Conservation (phyloP, 139 green algal species). For the Asterochloris sp. region DNA sequence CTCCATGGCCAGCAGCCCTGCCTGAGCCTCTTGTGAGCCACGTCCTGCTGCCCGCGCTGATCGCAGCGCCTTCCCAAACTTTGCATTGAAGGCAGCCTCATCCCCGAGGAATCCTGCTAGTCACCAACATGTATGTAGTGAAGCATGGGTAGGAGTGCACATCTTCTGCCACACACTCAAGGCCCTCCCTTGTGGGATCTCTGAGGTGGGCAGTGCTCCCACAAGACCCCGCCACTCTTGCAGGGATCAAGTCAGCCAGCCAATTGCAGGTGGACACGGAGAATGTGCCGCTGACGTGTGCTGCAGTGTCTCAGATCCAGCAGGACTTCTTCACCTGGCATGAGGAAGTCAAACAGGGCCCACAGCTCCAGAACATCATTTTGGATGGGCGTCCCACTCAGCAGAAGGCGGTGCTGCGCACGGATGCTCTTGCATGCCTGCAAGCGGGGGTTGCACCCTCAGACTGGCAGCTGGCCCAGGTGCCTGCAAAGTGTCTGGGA, state of each 20-base stretch:
- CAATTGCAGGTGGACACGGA: not conserved
- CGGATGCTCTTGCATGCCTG: slow-evolving; percentile 51
- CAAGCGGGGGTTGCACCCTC: not conserved
- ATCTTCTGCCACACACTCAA: no score
- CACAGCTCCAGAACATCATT: slow-evolving; percentile 96
- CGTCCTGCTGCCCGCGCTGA: slow-evolving; percentile 44
- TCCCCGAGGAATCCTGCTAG: slow-evolving; percentile 47
- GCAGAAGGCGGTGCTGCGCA: slow-evolving; percentile 83
- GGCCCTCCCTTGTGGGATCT: no score
- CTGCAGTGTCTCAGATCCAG: slow-evolving; percentile 47
- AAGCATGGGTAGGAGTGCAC: no score
- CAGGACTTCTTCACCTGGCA: slow-evolving; percentile 76
- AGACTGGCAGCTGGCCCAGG: no score
- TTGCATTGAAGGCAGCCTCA: slow-evolving; percentile 73
- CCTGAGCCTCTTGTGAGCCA: slow-evolving; percentile 63
- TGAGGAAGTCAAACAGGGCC: slow-evolving; percentile 97
- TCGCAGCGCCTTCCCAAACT: slow-evolving; percentile 76
- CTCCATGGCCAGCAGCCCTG: slow-evolving; percentile 79
- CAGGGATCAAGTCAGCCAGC: no score
- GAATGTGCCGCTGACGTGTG: not conserved
- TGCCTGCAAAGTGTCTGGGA: no score
- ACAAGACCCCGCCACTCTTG: no score
- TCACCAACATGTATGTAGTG: no score
- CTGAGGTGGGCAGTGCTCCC: no score
- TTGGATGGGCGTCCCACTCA: slow-evolving; percentile 91